Percentiles rank a stretch among this genome's conserved stretches.
These are phyloP conservation scores for Acacia melanoxylon DNA, from an alignment of 306 rosid species.

Conservation along the genomic window DNA sequence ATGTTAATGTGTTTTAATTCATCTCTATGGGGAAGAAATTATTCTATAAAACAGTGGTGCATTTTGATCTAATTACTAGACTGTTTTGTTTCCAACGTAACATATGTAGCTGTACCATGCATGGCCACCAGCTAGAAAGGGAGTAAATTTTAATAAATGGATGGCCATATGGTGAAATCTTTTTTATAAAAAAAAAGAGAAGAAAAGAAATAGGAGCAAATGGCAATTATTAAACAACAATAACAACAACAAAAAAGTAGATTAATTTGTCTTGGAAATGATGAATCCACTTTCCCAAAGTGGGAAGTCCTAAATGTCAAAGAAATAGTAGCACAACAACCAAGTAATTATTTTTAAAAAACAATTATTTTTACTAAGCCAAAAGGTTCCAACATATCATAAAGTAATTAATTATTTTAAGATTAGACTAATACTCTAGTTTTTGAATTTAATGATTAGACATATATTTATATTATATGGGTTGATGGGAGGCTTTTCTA, in stretches of 20 bases:
- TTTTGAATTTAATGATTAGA: not conserved
- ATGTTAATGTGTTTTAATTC: no score
- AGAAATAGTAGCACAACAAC: not conserved
- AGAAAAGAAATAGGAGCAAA: not conserved
- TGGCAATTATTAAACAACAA: not conserved
- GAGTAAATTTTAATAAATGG: conserved; percentile 16
- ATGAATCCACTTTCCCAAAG: conserved; percentile 9
- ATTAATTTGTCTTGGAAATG: conserved; percentile 35
- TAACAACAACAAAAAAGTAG: not conserved
- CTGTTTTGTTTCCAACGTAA: conserved; percentile 41
- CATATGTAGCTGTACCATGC: conserved; percentile 61
- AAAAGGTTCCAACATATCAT: not conserved
- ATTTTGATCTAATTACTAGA: not conserved
- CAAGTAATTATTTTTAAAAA: not conserved
- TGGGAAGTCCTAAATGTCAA: conserved; percentile 2
- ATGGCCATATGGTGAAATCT: conserved; percentile 31
- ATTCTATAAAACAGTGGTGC: not conserved
- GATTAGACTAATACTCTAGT: not conserved
- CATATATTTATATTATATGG: not conserved
- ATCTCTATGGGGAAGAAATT: not conserved
- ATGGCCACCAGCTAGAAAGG: conserved; percentile 33
- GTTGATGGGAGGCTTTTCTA: not conserved
- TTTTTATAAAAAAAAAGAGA: no score
- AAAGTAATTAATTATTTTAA: not conserved
- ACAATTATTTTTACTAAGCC: not conserved